phyloP scores from a whole-genome alignment of 2,329 filamentous ascomycete genomes.

The Neurospora sp. region DNA sequence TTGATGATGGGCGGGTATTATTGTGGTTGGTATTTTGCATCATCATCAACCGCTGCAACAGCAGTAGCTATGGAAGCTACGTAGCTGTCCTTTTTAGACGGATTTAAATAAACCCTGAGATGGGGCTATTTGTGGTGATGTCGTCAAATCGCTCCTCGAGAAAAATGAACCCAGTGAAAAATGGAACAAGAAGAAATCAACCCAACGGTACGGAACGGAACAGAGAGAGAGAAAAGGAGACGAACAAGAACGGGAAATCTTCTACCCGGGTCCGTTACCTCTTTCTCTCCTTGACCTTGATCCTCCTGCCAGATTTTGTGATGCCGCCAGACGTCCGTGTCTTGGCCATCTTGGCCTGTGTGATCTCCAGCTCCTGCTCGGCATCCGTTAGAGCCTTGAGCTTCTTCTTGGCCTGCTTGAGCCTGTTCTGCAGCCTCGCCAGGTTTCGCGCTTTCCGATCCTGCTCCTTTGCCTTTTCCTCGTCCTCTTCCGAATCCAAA shows the following conservation, averaged over 20 bases:
- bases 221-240: conserved; percentile 5
- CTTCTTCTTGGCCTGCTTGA: conserved; percentile 43
- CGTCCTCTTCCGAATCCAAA: conserved; percentile 20
- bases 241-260: conserved; percentile 6
- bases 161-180: neutral
- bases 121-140: neutral
- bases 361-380: conserved; percentile 47
- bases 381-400: conserved; percentile 44
- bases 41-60: neutral
- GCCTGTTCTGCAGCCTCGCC: conserved; percentile 37
- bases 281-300: conserved; percentile 54
- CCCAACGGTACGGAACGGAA: conserved; percentile 5
- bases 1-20: neutral
- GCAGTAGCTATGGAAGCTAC: neutral
- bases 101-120: neutral
- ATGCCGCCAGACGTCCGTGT: conserved; percentile 49
- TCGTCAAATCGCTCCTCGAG: neutral
- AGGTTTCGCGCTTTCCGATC: conserved; percentile 29
- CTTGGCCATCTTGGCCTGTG: conserved; percentile 56
- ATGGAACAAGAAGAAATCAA: conserved; percentile 1
- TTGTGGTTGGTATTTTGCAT: neutral
- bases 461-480: conserved; percentile 23
- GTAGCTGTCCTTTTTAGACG: neutral
- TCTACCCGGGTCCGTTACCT: conserved; percentile 28
- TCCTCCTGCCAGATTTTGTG: conserved; percentile 52